Percentiles rank a stretch among this genome's conserved stretches.
Conservation (phyloP, 371 early-diverging fungal genomes). For the Mucor velutinosus region DNA sequence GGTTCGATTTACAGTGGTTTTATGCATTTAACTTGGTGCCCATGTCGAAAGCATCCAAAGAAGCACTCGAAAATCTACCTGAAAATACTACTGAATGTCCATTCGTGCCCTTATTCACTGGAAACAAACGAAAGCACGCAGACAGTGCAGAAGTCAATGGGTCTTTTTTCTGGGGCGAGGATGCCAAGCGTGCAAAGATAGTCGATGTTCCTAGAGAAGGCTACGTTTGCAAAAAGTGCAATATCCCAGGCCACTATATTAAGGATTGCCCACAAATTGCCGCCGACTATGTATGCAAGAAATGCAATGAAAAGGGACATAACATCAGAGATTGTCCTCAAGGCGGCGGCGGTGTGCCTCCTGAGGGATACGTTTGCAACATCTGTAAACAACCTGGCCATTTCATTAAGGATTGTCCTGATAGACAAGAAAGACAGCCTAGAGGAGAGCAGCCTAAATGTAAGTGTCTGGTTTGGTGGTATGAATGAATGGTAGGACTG, state of each 20-base stretch:
- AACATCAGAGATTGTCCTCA: constrained; percentile 68
- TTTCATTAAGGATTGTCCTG: constrained; percentile 66
- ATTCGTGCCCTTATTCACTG: constrained; percentile 36
- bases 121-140: constrained; percentile 33
- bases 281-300: constrained; percentile 59
- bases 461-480: constrained; percentile 1
- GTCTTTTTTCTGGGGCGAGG: constrained; percentile 44
- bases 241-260: constrained; percentile 63
- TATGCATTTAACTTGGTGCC: constrained; percentile 90
- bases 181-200: constrained; percentile 29
- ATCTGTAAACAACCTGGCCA: constrained; percentile 64
- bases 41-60: constrained; percentile 49
- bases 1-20: constrained; percentile 71
- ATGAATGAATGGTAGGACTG: not conserved
- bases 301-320: constrained; percentile 62
- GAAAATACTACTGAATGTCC: constrained; percentile 70
- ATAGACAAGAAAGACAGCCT: constrained; percentile 19
- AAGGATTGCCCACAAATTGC: constrained; percentile 62
- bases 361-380: constrained; percentile 54
- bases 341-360: constrained; percentile 25
- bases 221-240: constrained; percentile 60
- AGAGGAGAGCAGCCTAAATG: constrained; percentile 12
- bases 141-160: constrained; percentile 31
- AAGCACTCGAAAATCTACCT: constrained; percentile 41
- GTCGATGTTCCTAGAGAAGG: constrained; percentile 31